Conservation (phyloP, 2,329 filamentous ascomycete genomes). For the Cladosporium sp. region DNA sequence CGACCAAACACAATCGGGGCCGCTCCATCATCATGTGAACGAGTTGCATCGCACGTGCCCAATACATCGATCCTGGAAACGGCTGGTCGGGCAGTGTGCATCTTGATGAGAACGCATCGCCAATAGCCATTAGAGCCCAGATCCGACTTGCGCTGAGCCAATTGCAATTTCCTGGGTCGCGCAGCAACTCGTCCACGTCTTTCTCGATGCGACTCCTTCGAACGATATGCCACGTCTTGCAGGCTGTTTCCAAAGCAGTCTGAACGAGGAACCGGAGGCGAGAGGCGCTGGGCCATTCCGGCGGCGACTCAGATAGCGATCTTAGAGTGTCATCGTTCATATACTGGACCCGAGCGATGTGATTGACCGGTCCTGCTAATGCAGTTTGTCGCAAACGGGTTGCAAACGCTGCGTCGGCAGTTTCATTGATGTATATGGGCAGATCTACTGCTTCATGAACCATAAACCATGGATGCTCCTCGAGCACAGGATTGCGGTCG, state of each 20-base stretch:
- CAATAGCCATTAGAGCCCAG: slow-evolving; percentile 44
- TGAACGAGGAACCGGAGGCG: slow-evolving; percentile 37
- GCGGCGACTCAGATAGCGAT: slow-evolving; percentile 32
- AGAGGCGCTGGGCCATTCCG: slow-evolving; percentile 38
- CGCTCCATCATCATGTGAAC: slow-evolving; percentile 40
- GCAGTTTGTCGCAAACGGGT: slow-evolving; percentile 34
- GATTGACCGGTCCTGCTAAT: slow-evolving; percentile 21
- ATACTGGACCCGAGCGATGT: slow-evolving; percentile 34
- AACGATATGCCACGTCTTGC: slow-evolving; percentile 41
- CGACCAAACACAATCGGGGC: slow-evolving; percentile 42
- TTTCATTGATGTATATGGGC: slow-evolving; percentile 36
- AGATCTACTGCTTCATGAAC: slow-evolving; percentile 28
- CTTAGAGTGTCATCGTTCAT: slow-evolving; percentile 31
- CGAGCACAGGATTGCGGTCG: slow-evolving; percentile 32
- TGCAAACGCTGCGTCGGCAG: slow-evolving; percentile 36
- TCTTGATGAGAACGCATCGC: slow-evolving; percentile 44
- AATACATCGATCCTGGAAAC: slow-evolving; percentile 45
- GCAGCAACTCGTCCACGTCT: slow-evolving; percentile 36
- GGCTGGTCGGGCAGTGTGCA: slow-evolving; percentile 30
- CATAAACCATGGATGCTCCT: slow-evolving; percentile 36
- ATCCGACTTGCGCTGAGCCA: slow-evolving; percentile 38
- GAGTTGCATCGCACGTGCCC: slow-evolving; percentile 38
- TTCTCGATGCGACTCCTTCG: slow-evolving; percentile 37
- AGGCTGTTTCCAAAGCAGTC: slow-evolving; percentile 40
- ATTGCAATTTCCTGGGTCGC: slow-evolving; percentile 32